Evolutionary conservation across 2,329 filamentous ascomycete species (phyloP).

Genomic region (Cercospora zeina): DNA sequence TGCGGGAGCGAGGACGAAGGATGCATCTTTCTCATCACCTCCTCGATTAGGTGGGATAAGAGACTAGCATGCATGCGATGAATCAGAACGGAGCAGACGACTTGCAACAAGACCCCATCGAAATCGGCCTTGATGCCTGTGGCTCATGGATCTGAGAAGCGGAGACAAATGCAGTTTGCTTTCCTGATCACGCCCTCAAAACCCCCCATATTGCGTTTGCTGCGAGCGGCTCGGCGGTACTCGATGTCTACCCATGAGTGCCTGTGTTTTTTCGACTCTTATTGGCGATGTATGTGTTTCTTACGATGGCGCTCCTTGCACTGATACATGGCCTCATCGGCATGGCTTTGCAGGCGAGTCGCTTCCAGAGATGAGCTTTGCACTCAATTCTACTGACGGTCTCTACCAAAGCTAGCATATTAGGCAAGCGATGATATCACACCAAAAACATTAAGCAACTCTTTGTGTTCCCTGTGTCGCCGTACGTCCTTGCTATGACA

Average conservation of each 20-base stretch:
- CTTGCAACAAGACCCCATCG: conserved; percentile 19
- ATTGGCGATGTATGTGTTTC: conserved; percentile 17
- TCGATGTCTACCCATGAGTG: conserved; percentile 20
- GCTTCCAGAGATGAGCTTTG: conserved; percentile 5
- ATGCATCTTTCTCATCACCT: conserved; percentile 25
- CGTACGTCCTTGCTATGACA: background rate
- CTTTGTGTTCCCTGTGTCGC: background rate
- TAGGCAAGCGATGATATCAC: conserved; percentile 21
- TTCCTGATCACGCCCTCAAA: conserved; percentile 12
- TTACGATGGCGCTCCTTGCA: conserved; percentile 10
- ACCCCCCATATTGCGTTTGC: conserved; percentile 15
- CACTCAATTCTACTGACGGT: conserved; percentile 20
- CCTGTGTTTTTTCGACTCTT: conserved; percentile 18
- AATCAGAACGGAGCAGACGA: conserved; percentile 20
- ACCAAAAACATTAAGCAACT: conserved; percentile 18
- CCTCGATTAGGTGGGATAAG: conserved; percentile 12
- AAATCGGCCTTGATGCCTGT: conserved; percentile 16
- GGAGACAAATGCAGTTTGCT: conserved; percentile 14
- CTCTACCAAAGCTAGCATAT: conserved; percentile 22
- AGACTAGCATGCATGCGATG: conserved; percentile 20
- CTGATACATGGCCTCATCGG: conserved; percentile 9
- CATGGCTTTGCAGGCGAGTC: conserved; percentile 5
- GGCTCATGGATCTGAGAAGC: conserved; percentile 18
- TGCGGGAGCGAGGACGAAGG: conserved; percentile 23
- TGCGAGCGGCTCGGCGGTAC: conserved; percentile 19